phyloP scores from a whole-genome alignment of 108 stramenopile species.

The Cylindrotheca fusiformis region DNA sequence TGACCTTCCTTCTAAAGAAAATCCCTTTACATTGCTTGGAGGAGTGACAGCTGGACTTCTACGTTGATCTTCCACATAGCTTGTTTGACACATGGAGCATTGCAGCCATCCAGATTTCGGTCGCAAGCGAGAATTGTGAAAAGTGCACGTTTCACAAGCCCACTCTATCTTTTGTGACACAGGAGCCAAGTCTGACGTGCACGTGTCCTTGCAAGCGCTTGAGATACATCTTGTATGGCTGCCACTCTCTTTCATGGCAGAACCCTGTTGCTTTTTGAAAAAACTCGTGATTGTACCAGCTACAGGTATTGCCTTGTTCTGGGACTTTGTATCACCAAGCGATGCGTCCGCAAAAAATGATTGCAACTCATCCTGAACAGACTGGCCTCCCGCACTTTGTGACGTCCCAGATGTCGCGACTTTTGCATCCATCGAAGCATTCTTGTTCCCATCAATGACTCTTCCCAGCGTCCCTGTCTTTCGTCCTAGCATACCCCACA shows the following conservation, averaged over 20 bases:
- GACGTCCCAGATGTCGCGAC: not conserved
- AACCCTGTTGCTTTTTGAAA: constrained; percentile 17
- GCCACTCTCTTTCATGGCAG: constrained; percentile 6
- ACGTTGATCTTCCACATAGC: not conserved
- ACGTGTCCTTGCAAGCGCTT: not conserved
- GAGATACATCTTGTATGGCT: too few species aligned
- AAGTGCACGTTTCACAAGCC: constrained; percentile 37
- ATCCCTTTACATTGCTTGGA: not conserved
- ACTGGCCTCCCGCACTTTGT: not conserved
- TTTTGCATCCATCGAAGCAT: constrained; percentile 17
- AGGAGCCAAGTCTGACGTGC: not conserved
- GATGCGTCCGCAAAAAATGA: constrained; percentile 14
- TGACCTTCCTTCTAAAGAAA: too few species aligned
- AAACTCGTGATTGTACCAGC: constrained; percentile 33
- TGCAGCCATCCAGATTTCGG: not conserved
- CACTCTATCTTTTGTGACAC: constrained; percentile 10
- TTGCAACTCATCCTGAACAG: constrained; percentile 22
- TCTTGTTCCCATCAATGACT: constrained; percentile 62
- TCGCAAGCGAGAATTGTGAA: constrained; percentile 14
- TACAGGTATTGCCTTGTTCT: constrained; percentile 4
- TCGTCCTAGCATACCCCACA: constrained; percentile 77
- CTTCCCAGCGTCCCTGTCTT: constrained; percentile 67
- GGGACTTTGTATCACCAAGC: not conserved
- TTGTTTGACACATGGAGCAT: constrained; percentile 26
- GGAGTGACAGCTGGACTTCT: not conserved